Evolutionary conservation across 208 protist genomes (phyloP), one percentile per base, ranked within the genome.

Genomic region (Sergeia podlipaevii): DNA sequence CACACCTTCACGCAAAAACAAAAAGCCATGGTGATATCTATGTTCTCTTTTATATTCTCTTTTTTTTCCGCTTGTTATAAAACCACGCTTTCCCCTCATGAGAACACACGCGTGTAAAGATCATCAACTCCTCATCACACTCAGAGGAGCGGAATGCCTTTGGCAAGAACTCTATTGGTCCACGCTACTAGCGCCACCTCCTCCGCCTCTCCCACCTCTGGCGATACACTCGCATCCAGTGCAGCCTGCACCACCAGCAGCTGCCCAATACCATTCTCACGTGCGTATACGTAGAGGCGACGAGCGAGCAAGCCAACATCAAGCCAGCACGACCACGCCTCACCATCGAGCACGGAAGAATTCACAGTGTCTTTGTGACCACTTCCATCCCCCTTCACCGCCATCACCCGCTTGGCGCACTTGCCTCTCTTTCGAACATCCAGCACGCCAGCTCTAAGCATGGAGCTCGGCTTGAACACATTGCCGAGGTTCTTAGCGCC

Each of bases 311-410:
- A 49, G 29, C 52, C 73, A 17, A 70, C 26, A 17, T 70, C 64
- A 1, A 93, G 55, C 85, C 85, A 93, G 15, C 68, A 54, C 4
- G 65, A 76, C 45, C 66, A 66, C 29, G 64, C 54, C 61, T 84
- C 72, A 0, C 60, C 46, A n/a, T 34, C 45, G 15, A 15, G 41
- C n/a, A 60, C 18, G 10, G 11, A 21, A 5, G 33, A 6, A 17
- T 55, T 55, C 34, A 11, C 34, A 38, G 34, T 38, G 34, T n/a
- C n/a, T n/a, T n/a, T n/a, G n/a, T n/a, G n/a, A n/a, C n/a, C n/a
- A n/a, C n/a, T n/a, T n/a, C n/a, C n/a, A n/a, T n/a, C 33, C 15
- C 30, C 29, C 27, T 39, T 47, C 33, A 8, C 5, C 13, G 15
- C 10, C 17, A 47, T 17, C n/a, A 26, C 10, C 21, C 48, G 6